Evolutionary conservation across 1,139 yeast species (phyloP).

Genomic region (Wickerhamiella pararugosa): DNA sequence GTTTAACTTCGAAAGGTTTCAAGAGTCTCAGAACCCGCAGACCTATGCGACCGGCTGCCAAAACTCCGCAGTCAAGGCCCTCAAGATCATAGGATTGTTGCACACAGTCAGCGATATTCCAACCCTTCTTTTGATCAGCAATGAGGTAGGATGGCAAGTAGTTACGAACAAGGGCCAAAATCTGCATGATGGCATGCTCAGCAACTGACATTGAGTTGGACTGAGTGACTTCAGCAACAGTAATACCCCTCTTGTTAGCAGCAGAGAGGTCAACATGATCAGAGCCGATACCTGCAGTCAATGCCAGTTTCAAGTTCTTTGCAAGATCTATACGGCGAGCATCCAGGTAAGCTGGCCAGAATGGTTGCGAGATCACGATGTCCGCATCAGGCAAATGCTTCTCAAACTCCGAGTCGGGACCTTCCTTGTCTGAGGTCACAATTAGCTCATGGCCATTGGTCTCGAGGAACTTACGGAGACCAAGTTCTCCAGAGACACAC

Average conservation of each 20-base stretch:
- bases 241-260: slow-evolving; percentile 47
- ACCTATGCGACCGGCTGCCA: slow-evolving; percentile 77
- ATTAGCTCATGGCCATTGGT: slow-evolving; percentile 52
- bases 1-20: slow-evolving; percentile 57
- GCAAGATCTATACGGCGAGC: slow-evolving; percentile 54
- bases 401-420: slow-evolving; percentile 45
- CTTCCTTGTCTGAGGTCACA: slow-evolving; percentile 57
- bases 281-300: slow-evolving; percentile 78
- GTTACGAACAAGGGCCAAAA: slow-evolving; percentile 56
- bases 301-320: slow-evolving; percentile 52
- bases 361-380: slow-evolving; percentile 66
- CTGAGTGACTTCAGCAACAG: slow-evolving; percentile 71
- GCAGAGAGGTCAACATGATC: slow-evolving; percentile 67
- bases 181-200: slow-evolving; percentile 67
- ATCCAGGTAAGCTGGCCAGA: slow-evolving; percentile 68
- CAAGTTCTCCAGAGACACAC: slow-evolving; percentile 61
- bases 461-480: slow-evolving; percentile 51
- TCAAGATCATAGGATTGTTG: slow-evolving; percentile 63
- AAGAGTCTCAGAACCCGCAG: slow-evolving; percentile 60
- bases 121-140: slow-evolving; percentile 36
- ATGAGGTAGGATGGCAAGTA: slow-evolving; percentile 68
- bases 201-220: slow-evolving; percentile 71
- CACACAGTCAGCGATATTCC: slow-evolving; percentile 74
- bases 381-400: slow-evolving; percentile 56
- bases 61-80: slow-evolving; percentile 61